phyloP scores from a whole-genome alignment of 2,329 filamentous ascomycete species.

The Aspergillus fischeri region DNA sequence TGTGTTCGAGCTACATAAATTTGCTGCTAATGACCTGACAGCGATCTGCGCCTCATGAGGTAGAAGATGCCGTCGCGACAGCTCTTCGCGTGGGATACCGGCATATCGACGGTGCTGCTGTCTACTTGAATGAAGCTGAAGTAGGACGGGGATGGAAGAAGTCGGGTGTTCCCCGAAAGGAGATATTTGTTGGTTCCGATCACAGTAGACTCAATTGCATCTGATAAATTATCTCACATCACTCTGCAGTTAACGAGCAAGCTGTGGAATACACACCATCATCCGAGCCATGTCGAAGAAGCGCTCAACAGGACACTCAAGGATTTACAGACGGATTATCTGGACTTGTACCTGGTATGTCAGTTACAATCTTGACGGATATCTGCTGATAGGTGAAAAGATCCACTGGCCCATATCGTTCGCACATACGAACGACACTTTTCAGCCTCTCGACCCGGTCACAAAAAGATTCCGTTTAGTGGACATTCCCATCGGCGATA shows the following conservation, averaged over 20 bases:
- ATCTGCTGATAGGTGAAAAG: slow-evolving; percentile 10
- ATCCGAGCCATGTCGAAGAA: slow-evolving; percentile 46
- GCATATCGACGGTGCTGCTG: slow-evolving; percentile 45
- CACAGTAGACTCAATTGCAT: slow-evolving; percentile 11
- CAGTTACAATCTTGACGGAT: slow-evolving; percentile 16
- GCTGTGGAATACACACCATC: slow-evolving; percentile 55
- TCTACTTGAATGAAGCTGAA: slow-evolving; percentile 31
- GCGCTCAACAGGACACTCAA: slow-evolving; percentile 47
- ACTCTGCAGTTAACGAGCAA: slow-evolving; percentile 49
- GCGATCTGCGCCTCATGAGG: slow-evolving; percentile 39
- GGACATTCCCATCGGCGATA: slow-evolving; percentile 26
- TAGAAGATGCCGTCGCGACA: slow-evolving; percentile 45
- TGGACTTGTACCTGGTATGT: slow-evolving; percentile 49
- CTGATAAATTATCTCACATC: background rate
- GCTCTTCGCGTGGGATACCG: slow-evolving; percentile 40
- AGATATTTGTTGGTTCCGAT: slow-evolving; percentile 26
- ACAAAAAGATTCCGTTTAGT: slow-evolving; percentile 24
- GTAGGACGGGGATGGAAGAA: slow-evolving; percentile 32
- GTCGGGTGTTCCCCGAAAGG: slow-evolving; percentile 27
- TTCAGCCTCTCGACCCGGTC: slow-evolving; percentile 23
- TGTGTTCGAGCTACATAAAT: background rate
- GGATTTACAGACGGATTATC: slow-evolving; percentile 50
- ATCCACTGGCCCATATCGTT: slow-evolving; percentile 36
- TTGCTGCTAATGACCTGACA: slow-evolving; percentile 9
- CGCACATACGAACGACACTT: slow-evolving; percentile 24